phyloP scores from a whole-genome alignment of 805 yeast genomes.

The Starmerella ratchasimensis region DNA sequence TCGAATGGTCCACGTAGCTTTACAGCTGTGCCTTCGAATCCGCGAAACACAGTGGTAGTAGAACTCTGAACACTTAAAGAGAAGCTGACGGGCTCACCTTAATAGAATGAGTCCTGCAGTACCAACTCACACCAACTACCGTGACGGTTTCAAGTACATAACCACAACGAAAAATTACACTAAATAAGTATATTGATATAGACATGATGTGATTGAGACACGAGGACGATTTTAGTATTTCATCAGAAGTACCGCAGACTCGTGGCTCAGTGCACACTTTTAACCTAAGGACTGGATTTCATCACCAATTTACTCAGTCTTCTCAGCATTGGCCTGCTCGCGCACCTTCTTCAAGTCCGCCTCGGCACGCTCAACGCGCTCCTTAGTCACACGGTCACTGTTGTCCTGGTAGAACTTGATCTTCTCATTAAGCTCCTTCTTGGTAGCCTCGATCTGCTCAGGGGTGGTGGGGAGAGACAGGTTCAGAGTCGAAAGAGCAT shows the following conservation, averaged over 20 bases:
- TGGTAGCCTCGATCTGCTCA: constrained; percentile 54
- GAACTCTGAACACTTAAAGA: background rate
- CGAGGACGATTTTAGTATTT: background rate
- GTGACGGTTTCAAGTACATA: too few species aligned
- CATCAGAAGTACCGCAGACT: background rate
- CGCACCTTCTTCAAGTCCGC: constrained; percentile 60
- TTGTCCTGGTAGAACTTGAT: constrained; percentile 50
- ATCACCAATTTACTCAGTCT: constrained; percentile 12
- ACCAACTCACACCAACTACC: background rate
- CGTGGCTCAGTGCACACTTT: background rate
- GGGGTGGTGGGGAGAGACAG: constrained; percentile 64
- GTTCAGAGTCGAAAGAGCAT: constrained; percentile 59
- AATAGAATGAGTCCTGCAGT: background rate
- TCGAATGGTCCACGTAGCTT: background rate
- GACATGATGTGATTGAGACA: background rate
- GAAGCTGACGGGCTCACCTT: background rate
- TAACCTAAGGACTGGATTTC: background rate
- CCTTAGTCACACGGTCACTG: constrained; percentile 70
- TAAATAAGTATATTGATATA: too few species aligned
- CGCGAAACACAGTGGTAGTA: background rate
- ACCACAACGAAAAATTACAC: too few species aligned
- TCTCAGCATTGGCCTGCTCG: constrained; percentile 14
- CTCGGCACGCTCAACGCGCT: constrained; percentile 62
- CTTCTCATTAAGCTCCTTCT: constrained; percentile 58
- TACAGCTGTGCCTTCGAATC: constrained; percentile 1